phyloP scores from a whole-genome alignment of 1,284 basidiomycete genomes.

The Ceratobasidium sp. region DNA sequence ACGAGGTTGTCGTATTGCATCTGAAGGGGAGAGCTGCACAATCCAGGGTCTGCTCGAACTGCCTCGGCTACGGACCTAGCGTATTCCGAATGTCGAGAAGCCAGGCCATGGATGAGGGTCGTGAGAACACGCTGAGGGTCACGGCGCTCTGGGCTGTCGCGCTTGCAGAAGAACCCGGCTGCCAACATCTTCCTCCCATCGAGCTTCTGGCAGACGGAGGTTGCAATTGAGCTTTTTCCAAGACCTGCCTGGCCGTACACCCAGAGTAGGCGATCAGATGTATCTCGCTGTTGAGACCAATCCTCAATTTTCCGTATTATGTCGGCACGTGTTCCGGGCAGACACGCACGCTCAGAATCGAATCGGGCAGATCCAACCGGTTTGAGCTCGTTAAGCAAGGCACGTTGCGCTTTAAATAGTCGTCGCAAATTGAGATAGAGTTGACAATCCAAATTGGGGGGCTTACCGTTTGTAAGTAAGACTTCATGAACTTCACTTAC shows the following conservation, averaged over 20 bases:
- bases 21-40: background rate
- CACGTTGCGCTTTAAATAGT: background rate
- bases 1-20: background rate
- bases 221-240: conserved; percentile 23
- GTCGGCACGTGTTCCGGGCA: background rate
- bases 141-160: conserved; percentile 8
- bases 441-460: background rate
- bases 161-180: conserved; percentile 32
- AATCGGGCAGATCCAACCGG: background rate
- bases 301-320: background rate
- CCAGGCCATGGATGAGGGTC: conserved; percentile 35
- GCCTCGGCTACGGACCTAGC: background rate
- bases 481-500: background rate
- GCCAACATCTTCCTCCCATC: background rate
- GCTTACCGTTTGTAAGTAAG: background rate
- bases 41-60: background rate
- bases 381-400: background rate
- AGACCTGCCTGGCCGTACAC: conserved; percentile 24
- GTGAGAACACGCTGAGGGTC: conserved; percentile 32
- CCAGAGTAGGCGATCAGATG: background rate
- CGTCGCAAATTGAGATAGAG: background rate
- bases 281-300: background rate
- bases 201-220: conserved; percentile 3
- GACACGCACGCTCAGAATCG: background rate
- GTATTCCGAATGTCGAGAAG: background rate